Conservation (phyloP, 495 filamentous ascomycete species). For the Sordaria brevicollis region DNA sequence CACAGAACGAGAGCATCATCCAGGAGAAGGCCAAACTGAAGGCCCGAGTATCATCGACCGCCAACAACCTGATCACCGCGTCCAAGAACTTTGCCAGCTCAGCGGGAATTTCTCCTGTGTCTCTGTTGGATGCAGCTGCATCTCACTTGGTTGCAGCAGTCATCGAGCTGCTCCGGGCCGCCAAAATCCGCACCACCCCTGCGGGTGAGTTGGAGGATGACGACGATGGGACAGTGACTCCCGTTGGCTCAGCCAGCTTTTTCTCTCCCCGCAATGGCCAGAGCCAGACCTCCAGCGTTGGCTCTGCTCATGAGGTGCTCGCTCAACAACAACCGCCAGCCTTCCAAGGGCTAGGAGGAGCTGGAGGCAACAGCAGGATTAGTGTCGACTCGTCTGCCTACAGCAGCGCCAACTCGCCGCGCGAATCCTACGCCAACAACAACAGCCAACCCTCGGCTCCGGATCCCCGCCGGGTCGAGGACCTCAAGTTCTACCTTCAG, state of each 20-base stretch:
- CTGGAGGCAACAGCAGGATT: constrained; percentile 22
- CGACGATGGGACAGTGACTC: constrained; percentile 49
- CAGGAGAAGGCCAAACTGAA: constrained; percentile 58
- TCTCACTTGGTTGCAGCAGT: constrained; percentile 79
- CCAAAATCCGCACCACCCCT: constrained; percentile 72
- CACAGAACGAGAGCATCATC: constrained; percentile 34
- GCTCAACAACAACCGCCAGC: constrained; percentile 29
- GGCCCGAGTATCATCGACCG: constrained; percentile 71
- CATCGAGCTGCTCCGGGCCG: constrained; percentile 70
- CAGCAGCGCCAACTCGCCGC: constrained; percentile 43
- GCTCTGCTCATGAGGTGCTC: constrained; percentile 26
- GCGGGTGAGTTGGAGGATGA: constrained; percentile 67
- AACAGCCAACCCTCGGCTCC: constrained; percentile 26
- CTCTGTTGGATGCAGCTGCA: constrained; percentile 87
- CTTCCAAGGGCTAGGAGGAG: constrained; percentile 33
- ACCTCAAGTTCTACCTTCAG: constrained; percentile 72
- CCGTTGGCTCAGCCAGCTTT: constrained; percentile 42
- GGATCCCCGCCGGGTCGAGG: constrained; percentile 48
- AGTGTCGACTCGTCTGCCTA: constrained; percentile 45
- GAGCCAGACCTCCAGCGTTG: constrained; percentile 19
- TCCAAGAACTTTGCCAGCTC: constrained; percentile 79
- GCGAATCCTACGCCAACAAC: constrained; percentile 35
- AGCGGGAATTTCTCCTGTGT: constrained; percentile 85
- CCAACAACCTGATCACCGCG: constrained; percentile 92
- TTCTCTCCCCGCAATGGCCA: constrained; percentile 36